Base-by-base conservation (phyloP, 495 filamentous ascomycete species). In the Letharia columbiana region DNA sequence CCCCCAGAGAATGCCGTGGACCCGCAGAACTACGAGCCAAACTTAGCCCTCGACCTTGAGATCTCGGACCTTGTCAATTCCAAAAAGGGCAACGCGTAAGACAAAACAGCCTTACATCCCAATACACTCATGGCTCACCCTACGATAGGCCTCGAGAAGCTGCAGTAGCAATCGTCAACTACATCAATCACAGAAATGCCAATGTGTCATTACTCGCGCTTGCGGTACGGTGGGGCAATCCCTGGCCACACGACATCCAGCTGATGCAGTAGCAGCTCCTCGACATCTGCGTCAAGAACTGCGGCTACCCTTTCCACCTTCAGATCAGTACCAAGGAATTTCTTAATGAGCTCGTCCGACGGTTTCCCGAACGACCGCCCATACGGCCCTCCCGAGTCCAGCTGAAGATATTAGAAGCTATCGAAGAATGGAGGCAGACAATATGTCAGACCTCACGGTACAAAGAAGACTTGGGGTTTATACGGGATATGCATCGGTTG, bases 261-360 rank as follows among this genome's bases (percentile, higher is more conserved):
- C 74, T 77, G 58, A 76, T 67, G n/a, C 18, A 61, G n/a, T 45
- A 61, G 62, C 74, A 88, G 84, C 86, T 98, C 62, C 88, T 98
- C 73, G 94, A 98, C 74, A 98, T 98, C 60, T 98, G 92, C 76
- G 94, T 97, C 75, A 98, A 98, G 79, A 98, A 98, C 77, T 98
- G 94, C 85, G 94, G 94, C 71, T 98, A 98, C 77, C 91, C 95
- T 23, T 98, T 98, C 77, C 94, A 98, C 68, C 87, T 98, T 49
- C 94, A 98, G 78, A 97, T 98, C 75, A 91, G 89, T 75, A 98
- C 94, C 65, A 98, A 98, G 75, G 94, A 98, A 71, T 98, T 98
- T 72, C 84, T 98, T 65, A 98, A 98, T 80, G 94, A 98, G 82
- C 87, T 98, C 68, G 94, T 98, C 39, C 88, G 94, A 66, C 84